phyloP scores from a whole-genome alignment of 1,139 yeast genomes.

The Pichia sp. region DNA sequence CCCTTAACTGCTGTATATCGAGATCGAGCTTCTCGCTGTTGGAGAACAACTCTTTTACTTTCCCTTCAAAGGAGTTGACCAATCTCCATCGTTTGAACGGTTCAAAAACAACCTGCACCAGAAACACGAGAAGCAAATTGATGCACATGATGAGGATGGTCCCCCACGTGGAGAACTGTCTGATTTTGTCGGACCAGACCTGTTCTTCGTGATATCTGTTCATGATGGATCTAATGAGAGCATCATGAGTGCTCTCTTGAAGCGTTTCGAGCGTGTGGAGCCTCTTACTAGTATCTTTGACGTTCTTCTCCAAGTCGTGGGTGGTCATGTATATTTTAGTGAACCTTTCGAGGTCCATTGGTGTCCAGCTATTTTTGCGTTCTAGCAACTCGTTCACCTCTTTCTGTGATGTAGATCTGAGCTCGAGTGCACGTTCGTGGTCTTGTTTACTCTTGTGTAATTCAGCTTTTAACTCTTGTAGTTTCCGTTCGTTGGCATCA shows the following conservation, averaged over 20 bases:
- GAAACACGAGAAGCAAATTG: conserved; percentile 66
- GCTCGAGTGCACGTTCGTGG: conserved; percentile 59
- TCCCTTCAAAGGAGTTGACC: conserved; percentile 77
- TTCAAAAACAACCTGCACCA: conserved; percentile 83
- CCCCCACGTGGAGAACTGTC: conserved; percentile 96
- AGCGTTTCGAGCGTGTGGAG: conserved; percentile 52
- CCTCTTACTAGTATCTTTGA: conserved; percentile 41
- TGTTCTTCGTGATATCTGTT: conserved; percentile 95
- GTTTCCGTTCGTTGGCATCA: conserved; percentile 35
- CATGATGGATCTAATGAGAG: conserved; percentile 68
- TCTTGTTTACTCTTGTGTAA: conserved; percentile 44
- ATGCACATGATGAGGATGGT: conserved; percentile 87
- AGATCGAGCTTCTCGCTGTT: conserved; percentile 15
- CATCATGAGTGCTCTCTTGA: conserved; percentile 66
- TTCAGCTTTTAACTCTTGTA: conserved; percentile 41
- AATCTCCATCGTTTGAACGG: conserved; percentile 87
- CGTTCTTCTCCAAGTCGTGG: conserved; percentile 64
- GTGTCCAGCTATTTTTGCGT: conserved; percentile 75
- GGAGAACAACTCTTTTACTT: conserved; percentile 53
- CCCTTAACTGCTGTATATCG: conserved; percentile 16
- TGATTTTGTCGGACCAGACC: conserved; percentile 94
- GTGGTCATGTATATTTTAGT: conserved; percentile 77
- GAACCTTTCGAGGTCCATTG: conserved; percentile 73
- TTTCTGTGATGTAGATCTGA: conserved; percentile 66
- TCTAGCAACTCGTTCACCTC: conserved; percentile 86